Evolutionary conservation across 2,329 filamentous ascomycete species (phyloP).

Genomic region (Metarhizium sp.): DNA sequence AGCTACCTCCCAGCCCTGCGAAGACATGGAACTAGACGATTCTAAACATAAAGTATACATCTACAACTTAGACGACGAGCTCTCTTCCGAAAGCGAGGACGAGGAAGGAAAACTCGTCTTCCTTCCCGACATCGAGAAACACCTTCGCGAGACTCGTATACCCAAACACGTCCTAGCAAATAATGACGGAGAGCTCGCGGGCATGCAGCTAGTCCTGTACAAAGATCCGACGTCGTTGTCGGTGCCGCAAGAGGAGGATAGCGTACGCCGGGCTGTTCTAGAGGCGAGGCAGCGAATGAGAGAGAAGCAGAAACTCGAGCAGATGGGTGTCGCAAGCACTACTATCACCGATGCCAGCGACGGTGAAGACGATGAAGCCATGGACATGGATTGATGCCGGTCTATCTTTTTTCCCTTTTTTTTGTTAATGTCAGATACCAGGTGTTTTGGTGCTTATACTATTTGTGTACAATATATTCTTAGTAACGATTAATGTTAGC

Average conservation of each 20-base stretch:
- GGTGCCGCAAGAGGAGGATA: constrained; percentile 65
- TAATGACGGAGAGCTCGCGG: constrained; percentile 43
- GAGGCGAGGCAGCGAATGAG: constrained; percentile 64
- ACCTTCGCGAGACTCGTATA: constrained; percentile 62
- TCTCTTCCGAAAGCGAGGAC: constrained; percentile 42
- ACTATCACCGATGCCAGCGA: constrained; percentile 25
- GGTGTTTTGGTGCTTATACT: too few species aligned
- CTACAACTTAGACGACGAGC: constrained; percentile 79
- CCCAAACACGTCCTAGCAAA: constrained; percentile 55
- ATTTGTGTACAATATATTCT: not conserved
- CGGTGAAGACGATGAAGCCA: constrained; percentile 54
- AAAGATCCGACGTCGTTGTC: constrained; percentile 67
- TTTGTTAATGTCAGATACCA: too few species aligned
- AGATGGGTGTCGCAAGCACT: constrained; percentile 14
- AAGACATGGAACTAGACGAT: constrained; percentile 78
- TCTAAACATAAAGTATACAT: constrained; percentile 84
- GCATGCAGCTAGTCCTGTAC: constrained; percentile 76
- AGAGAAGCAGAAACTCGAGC: constrained; percentile 41
- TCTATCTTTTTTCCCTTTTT: too few species aligned
- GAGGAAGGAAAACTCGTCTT: constrained; percentile 61
- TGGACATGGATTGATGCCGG: constrained; percentile 50
- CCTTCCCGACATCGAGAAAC: constrained; percentile 77
- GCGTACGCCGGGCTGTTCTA: constrained; percentile 72
- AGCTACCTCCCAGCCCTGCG: constrained; percentile 27
- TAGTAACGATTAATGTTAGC: not conserved